Conservation (phyloP, 306 rosid species). For the Clitoria ternatea region DNA sequence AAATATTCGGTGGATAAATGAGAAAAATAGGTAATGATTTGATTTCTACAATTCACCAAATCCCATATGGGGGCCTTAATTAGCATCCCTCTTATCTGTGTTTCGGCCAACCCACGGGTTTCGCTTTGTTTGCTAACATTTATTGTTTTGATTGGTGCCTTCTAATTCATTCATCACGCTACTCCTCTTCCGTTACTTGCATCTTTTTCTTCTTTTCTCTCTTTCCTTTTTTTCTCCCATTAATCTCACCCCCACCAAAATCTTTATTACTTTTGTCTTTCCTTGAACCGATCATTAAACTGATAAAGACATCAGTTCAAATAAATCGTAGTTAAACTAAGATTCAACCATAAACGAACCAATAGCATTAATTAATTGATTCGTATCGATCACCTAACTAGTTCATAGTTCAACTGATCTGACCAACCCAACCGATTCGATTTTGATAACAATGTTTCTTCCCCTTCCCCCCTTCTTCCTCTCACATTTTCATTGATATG, state of each 20-base stretch:
- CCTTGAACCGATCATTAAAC: no score
- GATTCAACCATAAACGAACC: no score
- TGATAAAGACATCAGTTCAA: no score
- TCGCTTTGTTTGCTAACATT: neutral
- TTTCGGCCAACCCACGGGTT: neutral
- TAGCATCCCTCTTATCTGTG: neutral
- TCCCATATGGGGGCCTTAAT: neutral
- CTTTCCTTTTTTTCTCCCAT: neutral
- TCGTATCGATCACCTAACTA: no score
- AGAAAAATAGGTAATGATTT: no score
- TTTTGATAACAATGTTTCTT: no score
- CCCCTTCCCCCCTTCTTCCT: no score
- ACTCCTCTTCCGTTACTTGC: neutral
- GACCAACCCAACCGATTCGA: no score
- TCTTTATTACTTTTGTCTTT: neutral
- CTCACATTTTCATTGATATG: no score
- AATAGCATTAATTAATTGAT: no score
- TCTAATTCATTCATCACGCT: neutral
- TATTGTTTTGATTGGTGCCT: neutral
- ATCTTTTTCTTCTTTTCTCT: neutral
- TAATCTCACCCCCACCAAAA: neutral
- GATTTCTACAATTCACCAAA: neutral
- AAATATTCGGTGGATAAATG: slow-evolving; percentile 22
- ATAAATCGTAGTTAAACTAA: no score
- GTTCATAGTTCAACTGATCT: no score